A percentile compares a stretch with the other conserved stretches of the same genome.
Conservation (phyloP, 257 asterid species). For the Oldenlandia corymbosa region DNA sequence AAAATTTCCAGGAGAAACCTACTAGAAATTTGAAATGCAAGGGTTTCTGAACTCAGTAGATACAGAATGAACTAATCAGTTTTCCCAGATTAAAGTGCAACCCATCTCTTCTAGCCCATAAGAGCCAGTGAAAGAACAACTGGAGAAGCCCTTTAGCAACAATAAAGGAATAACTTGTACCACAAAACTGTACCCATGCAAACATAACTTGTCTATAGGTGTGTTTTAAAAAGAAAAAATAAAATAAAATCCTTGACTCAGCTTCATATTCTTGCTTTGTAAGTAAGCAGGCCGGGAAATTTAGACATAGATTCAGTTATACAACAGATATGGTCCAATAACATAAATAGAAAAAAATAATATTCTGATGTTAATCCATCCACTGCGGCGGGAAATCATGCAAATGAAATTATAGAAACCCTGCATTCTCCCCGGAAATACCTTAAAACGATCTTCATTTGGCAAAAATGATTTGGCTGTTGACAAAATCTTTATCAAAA, state of each 20-base stretch:
- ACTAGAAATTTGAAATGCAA: neutral
- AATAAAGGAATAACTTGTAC: neutral
- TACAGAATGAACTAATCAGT: neutral
- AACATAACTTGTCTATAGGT: neutral
- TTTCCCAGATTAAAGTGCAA: neutral
- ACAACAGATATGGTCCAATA: neutral
- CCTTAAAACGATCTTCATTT: conserved; percentile 87
- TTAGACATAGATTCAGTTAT: no score
- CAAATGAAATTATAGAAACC: neutral
- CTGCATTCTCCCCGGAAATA: conserved; percentile 23
- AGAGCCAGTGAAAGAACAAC: neutral
- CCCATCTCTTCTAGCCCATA: neutral
- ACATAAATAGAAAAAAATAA: neutral
- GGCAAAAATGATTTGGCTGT: conserved; percentile 66
- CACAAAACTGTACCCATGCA: neutral
- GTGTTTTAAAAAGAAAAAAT: neutral
- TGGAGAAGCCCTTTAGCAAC: neutral
- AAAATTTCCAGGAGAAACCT: neutral
- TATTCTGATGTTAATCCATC: no score
- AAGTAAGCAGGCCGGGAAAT: no score
- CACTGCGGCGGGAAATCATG: no score
- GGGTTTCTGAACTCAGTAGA: neutral
- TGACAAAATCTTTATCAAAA: conserved; percentile 68
- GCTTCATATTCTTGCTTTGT: no score
- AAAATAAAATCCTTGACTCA: no score